Evolutionary conservation across 2,329 filamentous ascomycete genomes (phyloP).

Genomic region (Orbilia brochopaga): DNA sequence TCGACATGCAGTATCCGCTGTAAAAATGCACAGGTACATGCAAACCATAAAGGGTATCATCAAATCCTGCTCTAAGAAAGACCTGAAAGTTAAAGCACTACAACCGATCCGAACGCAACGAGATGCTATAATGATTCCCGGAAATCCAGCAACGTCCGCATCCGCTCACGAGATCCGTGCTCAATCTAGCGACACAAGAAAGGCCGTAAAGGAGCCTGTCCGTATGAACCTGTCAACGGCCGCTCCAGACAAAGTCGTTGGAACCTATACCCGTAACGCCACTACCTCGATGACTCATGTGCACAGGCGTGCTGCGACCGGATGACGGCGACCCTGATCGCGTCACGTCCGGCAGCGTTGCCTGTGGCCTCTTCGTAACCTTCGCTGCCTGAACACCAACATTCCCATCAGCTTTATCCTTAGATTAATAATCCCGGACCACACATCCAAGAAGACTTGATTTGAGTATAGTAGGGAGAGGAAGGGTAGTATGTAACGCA

Average conservation of each 20-base stretch:
- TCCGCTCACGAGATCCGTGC: background rate
- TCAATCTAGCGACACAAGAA: slow-evolving; percentile 35
- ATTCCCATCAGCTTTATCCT: background rate
- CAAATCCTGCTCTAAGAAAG: no score
- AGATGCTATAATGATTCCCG: no score
- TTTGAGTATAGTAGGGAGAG: background rate
- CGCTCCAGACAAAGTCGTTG: slow-evolving; percentile 50
- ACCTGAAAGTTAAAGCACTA: no score
- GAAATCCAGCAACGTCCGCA: no score
- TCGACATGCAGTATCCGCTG: no score
- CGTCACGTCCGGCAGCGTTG: slow-evolving; percentile 32
- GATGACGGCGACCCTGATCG: slow-evolving; percentile 32
- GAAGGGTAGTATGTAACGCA: slow-evolving; percentile 62
- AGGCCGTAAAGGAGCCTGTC: slow-evolving; percentile 47
- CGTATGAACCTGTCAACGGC: slow-evolving; percentile 36
- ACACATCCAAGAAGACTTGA: background rate
- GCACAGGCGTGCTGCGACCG: slow-evolving; percentile 29
- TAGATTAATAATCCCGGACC: no score
- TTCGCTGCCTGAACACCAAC: slow-evolving; percentile 34
- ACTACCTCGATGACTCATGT: slow-evolving; percentile 44
- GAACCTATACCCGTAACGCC: slow-evolving; percentile 47
- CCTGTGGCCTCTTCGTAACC: slow-evolving; percentile 48
- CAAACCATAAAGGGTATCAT: no score
- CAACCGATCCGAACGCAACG: no score
- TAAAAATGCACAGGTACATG: no score